Conservation (phyloP, 345 rosid species). For the thale cress (Arabidopsis thaliana) region TAIR10.1 NC_003076.8:14252501-14253000, state of each 20-base stretch:
- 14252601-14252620: conserved; percentile 24
- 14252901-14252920: not conserved
- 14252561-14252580: conserved; percentile 78
- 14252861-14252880: conserved; percentile 27
- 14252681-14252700: conserved; percentile 54
- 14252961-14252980: conserved; percentile 72
- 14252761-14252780: conserved; percentile 99
- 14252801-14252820: conserved; percentile 81
- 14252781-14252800: conserved; percentile 80
- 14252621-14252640: conserved; percentile 19
- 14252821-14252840: conserved; percentile 63
- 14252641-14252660: not conserved
- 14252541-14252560: conserved; percentile 63
- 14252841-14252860: conserved; percentile 75
- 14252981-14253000: conserved; percentile 75
- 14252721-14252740: conserved; percentile 79
- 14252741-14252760: conserved; percentile 57
- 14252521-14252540: conserved; percentile 95
- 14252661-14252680: conserved; percentile 37
- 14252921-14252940: conserved; percentile 56
- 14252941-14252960: conserved; percentile 89
- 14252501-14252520: conserved; percentile 61
- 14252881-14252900: not conserved
- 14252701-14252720: conserved; percentile 85
- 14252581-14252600: conserved; percentile 58